These are phyloP conservation scores for Dysphania ambrosioides DNA, from an alignment of 148 eudicot genomes.

Conservation along the genomic window DNA sequence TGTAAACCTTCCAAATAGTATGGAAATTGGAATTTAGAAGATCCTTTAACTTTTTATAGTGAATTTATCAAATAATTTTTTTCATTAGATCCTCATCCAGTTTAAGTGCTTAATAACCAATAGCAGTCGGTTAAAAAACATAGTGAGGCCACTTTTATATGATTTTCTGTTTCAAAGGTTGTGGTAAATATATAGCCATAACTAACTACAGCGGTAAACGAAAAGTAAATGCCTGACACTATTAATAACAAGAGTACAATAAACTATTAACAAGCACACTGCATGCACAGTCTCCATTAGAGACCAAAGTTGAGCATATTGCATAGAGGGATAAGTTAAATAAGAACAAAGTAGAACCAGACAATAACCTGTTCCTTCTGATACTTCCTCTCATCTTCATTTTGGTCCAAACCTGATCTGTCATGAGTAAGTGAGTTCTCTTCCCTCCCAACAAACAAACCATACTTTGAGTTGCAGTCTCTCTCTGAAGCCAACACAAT, in stretches of 20 bases:
- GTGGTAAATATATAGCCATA: no score
- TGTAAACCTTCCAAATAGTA: no score
- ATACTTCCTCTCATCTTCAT: conserved; percentile 13
- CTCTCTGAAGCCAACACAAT: conserved; percentile 18
- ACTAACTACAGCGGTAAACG: no score
- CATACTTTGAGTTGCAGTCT: background rate
- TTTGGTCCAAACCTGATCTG: conserved; percentile 2
- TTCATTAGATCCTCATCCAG: no score
- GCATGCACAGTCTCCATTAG: background rate
- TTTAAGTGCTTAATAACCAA: no score
- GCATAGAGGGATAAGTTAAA: background rate
- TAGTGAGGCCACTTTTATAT: no score
- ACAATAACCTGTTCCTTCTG: conserved; percentile 22
- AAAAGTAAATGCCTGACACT: no score
- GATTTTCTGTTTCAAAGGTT: no score
- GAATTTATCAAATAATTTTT: no score
- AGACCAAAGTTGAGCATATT: background rate
- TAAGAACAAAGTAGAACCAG: background rate
- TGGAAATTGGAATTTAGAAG: no score
- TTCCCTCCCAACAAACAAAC: conserved; percentile 3
- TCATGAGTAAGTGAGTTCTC: conserved; percentile 4
- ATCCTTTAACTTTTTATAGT: no score
- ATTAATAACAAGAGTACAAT: background rate
- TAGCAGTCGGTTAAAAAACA: no score
- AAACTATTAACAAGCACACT: background rate